A percentile compares a stretch with the other conserved stretches of the same genome.
Evolutionary conservation across 495 filamentous ascomycete genomes (phyloP).

Genomic region (Terfezia claveryi): DNA sequence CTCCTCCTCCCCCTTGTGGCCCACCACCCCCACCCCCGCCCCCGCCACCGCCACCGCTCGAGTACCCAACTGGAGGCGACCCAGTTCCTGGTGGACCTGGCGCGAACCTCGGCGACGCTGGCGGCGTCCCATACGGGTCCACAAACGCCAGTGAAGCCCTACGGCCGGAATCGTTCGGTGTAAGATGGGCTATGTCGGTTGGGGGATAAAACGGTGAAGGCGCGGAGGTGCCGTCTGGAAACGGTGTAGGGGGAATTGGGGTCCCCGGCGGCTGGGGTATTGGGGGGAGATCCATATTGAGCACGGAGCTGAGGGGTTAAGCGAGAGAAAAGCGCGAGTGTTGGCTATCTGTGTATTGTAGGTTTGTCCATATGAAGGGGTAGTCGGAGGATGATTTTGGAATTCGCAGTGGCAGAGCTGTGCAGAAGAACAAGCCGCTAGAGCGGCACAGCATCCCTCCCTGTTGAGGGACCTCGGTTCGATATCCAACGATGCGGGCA

Average conservation of each 20-base stretch:
- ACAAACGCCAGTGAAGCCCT: slow-evolving; percentile 15
- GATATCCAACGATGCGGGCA: too few relatives aligned
- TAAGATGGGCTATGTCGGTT: slow-evolving; percentile 39
- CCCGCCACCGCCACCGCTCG: not conserved
- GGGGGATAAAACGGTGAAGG: slow-evolving; percentile 34
- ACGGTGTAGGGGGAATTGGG: slow-evolving; percentile 44
- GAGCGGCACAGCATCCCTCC: too few relatives aligned
- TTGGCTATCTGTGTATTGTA: too few relatives aligned
- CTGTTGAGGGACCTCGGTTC: too few relatives aligned
- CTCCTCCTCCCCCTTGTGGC: not conserved
- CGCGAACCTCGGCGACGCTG: slow-evolving; percentile 20
- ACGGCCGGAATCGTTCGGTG: slow-evolving; percentile 25
- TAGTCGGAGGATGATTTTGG: too few relatives aligned
- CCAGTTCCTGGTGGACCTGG: slow-evolving; percentile 11
- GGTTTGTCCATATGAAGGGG: too few relatives aligned
- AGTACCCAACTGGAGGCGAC: not conserved
- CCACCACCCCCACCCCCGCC: not conserved
- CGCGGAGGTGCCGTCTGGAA: slow-evolving; percentile 21
- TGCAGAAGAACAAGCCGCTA: too few relatives aligned
- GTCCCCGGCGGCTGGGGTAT: slow-evolving; percentile 44
- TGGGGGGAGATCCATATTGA: slow-evolving; percentile 22
- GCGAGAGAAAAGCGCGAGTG: too few relatives aligned
- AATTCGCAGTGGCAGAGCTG: too few relatives aligned
- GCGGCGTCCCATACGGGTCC: slow-evolving; percentile 1
- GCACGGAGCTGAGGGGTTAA: too few relatives aligned